Evolutionary conservation across 1,284 basidiomycete genomes (phyloP), one percentile per base, ranked within the genome.

Genomic region (Tilletia caries): DNA sequence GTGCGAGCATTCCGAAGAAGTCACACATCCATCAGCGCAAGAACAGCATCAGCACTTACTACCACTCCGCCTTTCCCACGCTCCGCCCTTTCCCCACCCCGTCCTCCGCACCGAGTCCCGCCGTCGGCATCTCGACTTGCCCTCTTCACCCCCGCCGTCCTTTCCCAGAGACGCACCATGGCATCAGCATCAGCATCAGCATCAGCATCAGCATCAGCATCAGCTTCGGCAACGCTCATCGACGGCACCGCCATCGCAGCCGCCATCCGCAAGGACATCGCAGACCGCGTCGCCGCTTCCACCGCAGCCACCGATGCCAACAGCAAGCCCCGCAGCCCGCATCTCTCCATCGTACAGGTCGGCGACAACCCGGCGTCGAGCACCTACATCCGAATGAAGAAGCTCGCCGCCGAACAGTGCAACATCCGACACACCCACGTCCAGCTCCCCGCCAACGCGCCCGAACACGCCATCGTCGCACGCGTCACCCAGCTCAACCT

Each of bases 381-480:
- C 41, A 91, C 91, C 67, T 99, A 99, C 86, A 91, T 99, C 75
- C 92, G 93, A 81, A 98, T 98, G 95, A 98, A 99, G 86, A 87
- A 89, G 66, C 96, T 95, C 85, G 96, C 96, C 13, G 92, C 95
- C 29, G 90, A 93, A 79, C 93, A 98, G 85, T 91, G 92, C 76
- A 95, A 95, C 71, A 93, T 98, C 86, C 89, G 87, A 72, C 91
- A 92, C 84, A 89, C 90, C 70, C 94, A 98, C 84, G 86, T 98
- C 80, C 79, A 84, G 71, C 78, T 85, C 25, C 88, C 91, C 18
- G 90, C 89, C 65, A 89, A 91, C 70, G 86, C 89, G 52, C 87
- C 89, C 71, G 90, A 92, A 71, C 88, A 90, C 62, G 89, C 92
- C 69, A 88, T 98, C 75, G 88, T 95, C 72, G 86, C 89, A 27